These are phyloP conservation scores for Sporothrix brasiliensis DNA, from an alignment of 2,329 filamentous ascomycete species.

Conservation along the genomic window DNA sequence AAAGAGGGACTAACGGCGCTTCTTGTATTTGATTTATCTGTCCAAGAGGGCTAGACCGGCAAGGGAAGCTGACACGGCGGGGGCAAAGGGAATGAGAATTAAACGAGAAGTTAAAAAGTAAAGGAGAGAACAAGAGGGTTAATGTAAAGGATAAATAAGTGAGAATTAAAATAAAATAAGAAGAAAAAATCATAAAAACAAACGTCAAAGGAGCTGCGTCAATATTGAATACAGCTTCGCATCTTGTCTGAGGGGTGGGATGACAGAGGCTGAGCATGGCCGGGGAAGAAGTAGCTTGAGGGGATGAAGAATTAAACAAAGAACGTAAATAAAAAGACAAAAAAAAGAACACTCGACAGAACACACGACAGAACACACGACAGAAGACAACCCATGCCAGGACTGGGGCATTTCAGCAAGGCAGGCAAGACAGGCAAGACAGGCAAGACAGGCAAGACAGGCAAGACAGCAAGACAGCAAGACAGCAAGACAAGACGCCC, in stretches of 20 bases:
- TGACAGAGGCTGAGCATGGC: background rate
- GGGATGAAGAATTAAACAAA: background rate
- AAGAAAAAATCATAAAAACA: background rate
- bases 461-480: too few relatives aligned
- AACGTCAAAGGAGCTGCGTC: background rate
- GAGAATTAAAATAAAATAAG: background rate
- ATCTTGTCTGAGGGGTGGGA: background rate
- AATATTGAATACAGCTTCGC: too few relatives aligned
- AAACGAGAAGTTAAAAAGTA: background rate
- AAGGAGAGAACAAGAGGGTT: too few relatives aligned
- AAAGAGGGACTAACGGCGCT: constrained; percentile 30
- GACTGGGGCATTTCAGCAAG: too few relatives aligned
- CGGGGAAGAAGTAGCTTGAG: too few relatives aligned
- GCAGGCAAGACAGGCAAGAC: too few relatives aligned
- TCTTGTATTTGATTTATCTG: constrained; percentile 29
- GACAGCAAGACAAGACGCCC: too few relatives aligned
- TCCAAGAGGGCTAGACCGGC: constrained; percentile 19
- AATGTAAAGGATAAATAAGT: too few relatives aligned
- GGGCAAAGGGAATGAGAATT: background rate
- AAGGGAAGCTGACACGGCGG: background rate
- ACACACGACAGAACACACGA: background rate
- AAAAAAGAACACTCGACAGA: background rate
- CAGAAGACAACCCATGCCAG: too few relatives aligned
- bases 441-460: too few relatives aligned
- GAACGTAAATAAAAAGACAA: background rate